Base-by-base conservation (phyloP, 805 yeast genomes). In the Metschnikowia borealis region DNA sequence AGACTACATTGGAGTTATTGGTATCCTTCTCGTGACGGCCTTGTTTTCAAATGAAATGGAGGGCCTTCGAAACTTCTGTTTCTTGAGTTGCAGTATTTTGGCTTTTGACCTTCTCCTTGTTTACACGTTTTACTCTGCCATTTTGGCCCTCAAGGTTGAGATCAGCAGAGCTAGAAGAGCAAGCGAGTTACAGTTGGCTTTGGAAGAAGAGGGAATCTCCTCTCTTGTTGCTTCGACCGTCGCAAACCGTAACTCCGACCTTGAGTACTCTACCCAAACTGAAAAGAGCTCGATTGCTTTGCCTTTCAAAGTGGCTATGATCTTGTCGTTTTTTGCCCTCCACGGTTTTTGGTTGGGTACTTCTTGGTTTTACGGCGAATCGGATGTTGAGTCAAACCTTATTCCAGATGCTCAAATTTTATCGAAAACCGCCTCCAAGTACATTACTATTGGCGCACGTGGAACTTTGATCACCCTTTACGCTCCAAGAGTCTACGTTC, bases 171-270 rank as follows among this genome's bases (percentile, higher is more conserved):
- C 94, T 49, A 89, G 91, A 68, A 82, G 89, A 56, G 86, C 89
- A 43, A 83, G 88, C 52, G 81, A 82, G 49, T 79, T 90, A 63
- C 84, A 85, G 63, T 83, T 81, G 54, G 89, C 88, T 29, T 75
- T 92, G 55, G 94, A 91, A 71, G 99, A 92, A 65, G 99, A 92
- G 62, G 98, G 99, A 23, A 80, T 92, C 33, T 78, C 87, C 40
- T 81, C 82, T 37, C 66, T 73, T 43, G 86, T 87, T 33, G 97
- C 97, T 7, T 66, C 67, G 10, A 83, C 81, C 55, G 77, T 82
- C 36, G 91, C 90, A 34, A 82, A 84, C 15, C 69, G 63, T 41
- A 61, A 71, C 33, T 62, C 62, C 38, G 73, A 64, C 51, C 68
- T 74, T 20, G 52, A 55, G 31, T 40, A 51, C 36, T 53, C 66